phyloP scores from a whole-genome alignment of 2,329 filamentous ascomycete genomes.

The Zymoseptoria ardabiliae region DNA sequence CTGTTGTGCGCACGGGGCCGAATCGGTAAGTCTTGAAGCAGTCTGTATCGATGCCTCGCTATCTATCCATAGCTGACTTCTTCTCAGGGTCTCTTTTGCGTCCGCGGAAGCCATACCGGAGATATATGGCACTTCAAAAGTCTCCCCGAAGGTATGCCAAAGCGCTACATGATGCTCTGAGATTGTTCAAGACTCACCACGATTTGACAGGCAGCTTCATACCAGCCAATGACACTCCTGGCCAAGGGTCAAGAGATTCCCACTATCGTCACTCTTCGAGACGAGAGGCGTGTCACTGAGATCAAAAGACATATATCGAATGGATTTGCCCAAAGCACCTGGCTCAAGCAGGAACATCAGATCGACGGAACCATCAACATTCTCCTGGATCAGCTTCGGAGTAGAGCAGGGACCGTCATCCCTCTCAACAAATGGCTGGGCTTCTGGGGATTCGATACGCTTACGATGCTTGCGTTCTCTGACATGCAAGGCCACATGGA shows the following conservation, averaged over 20 bases:
- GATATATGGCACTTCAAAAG: too few species aligned
- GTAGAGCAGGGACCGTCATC: neutral
- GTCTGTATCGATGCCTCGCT: too few species aligned
- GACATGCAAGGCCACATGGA: slow-evolving; percentile 5
- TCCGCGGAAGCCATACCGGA: slow-evolving; percentile 5
- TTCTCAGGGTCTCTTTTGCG: slow-evolving; percentile 17
- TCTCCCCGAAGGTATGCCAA: too few species aligned
- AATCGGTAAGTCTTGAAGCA: too few species aligned
- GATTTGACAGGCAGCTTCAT: slow-evolving; percentile 3
- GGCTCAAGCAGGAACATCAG: slow-evolving; percentile 10
- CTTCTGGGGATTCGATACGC: slow-evolving; percentile 11
- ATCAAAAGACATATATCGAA: slow-evolving; percentile 8
- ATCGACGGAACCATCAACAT: slow-evolving; percentile 5
- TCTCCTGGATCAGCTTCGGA: slow-evolving; percentile 5
- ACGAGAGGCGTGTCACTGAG: slow-evolving; percentile 9
- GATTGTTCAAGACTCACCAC: neutral
- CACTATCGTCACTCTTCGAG: slow-evolving; percentile 4
- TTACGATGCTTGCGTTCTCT: slow-evolving; percentile 9
- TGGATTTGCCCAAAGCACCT: slow-evolving; percentile 10
- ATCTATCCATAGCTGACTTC: too few species aligned
- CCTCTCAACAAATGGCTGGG: slow-evolving; percentile 5
- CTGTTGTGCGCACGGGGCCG: slow-evolving; percentile 25
- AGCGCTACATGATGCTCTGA: too few species aligned
- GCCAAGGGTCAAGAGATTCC: slow-evolving; percentile 7
- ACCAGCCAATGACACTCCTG: slow-evolving; percentile 7